Evolutionary conservation across 2,329 filamentous ascomycete species (phyloP), one percentile per base, ranked within the genome.

Genomic region (Claviceps humidiphila): DNA sequence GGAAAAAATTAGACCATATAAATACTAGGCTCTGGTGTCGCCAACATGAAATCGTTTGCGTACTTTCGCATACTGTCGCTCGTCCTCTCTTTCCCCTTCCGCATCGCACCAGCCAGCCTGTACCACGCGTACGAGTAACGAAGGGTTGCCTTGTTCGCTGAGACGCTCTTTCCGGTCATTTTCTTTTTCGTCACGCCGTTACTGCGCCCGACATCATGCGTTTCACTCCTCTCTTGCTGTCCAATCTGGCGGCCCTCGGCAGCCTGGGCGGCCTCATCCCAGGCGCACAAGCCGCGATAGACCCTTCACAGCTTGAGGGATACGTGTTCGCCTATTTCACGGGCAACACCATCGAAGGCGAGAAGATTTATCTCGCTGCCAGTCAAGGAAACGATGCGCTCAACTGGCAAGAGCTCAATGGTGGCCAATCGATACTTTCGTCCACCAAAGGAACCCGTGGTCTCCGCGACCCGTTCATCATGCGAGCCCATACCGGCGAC

Each of bases 241-340:
- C 49, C 4, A 45, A 24, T 22, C 30, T 51, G 34, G 41, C 20
- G 17, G 30, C 34, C 13, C 30, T 51, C 4, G 26, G 41, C n/a
- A 45, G 49, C 11, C 34, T n/a, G 7, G 17, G 41, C 24, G 39
- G 49, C 11, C 42, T n/a, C 40, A 38, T 45, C 30, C 7, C 17
- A 22, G 42, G 49, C 41, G 24, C n/a, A 4, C 49, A 44, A 22
- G 49, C 49, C 16, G 41, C 30, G 5, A 11, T 44, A 17, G 40
- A 26, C 26, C 22, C 26, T 22, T 37, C 40, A 6, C 49, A 44
- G 13, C n/a, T 44, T 4, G 8, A 44, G 30, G 49, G 48, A 30
- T 50, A 50, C 26, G 8, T 50, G 22, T 50, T 50, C 8, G 40
- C 40, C 14, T 50, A 50, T n/a, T 50, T 50, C 26, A 50, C 48